phyloP scores from a whole-genome alignment of 768 basidiomycete genomes.

The Wakefieldia striispora region DNA sequence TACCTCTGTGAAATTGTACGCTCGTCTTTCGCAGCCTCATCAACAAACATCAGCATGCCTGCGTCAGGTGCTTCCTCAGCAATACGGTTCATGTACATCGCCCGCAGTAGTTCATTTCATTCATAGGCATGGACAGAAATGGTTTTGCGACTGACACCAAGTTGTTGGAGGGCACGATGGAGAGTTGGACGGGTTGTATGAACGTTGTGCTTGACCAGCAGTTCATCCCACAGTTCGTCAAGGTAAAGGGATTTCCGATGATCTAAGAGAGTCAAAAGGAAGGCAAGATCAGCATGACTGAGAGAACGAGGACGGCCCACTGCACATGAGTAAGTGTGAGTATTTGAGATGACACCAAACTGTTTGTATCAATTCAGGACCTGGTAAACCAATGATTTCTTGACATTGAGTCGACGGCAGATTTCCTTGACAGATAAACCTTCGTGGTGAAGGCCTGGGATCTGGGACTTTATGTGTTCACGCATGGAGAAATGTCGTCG shows the following conservation, averaged over 20 bases:
- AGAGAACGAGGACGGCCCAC: not conserved
- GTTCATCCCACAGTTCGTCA: not conserved
- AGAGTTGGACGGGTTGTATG: not conserved
- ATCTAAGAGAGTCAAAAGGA: not conserved
- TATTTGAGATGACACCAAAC: not conserved
- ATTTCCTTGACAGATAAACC: not conserved
- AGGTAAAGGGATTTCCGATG: not conserved
- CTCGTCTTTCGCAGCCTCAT: conserved; percentile 17
- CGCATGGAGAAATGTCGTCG: too few relatives aligned
- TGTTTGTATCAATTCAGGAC: not conserved
- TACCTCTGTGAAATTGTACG: not conserved
- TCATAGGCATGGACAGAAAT: not conserved
- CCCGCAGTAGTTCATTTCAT: too few relatives aligned
- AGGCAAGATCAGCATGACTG: not conserved
- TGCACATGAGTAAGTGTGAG: not conserved
- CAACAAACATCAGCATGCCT: conserved; percentile 21
- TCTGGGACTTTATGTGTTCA: not conserved
- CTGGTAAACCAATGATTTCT: not conserved
- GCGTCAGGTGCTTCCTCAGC: conserved; percentile 11
- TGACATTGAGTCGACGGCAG: not conserved
- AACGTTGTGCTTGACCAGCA: not conserved
- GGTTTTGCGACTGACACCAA: not conserved
- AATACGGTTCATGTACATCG: conserved; percentile 8
- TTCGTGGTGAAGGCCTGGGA: not conserved
- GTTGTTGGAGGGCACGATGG: not conserved